Base-by-base conservation (phyloP, 2,329 filamentous ascomycete species). In the Paraphoma sp. region DNA sequence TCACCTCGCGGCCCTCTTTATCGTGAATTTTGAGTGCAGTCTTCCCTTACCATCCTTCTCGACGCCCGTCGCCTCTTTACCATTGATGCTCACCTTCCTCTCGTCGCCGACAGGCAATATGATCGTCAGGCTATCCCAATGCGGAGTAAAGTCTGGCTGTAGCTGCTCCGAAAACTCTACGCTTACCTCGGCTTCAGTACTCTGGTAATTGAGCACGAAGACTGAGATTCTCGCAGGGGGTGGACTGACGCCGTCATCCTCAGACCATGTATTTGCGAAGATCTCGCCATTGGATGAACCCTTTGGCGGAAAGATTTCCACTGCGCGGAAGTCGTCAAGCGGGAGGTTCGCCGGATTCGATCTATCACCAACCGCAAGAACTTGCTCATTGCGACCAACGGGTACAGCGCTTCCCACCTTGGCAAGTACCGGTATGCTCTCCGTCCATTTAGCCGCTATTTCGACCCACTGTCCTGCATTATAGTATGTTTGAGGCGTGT, bases 401-500 rank as follows among this genome's bases (percentile, higher is more conserved):
- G 82, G 82, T 16, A 87, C 79, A 0, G 79, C 82, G 16, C 80
- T 79, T n/a, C 85, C 85, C 30, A 86, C 77, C 54, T 79, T 81
- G 0, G 84, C 84, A 2, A 87, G 74, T 0, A 87, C 76, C 0
- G 85, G 83, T 46, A 87, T 86, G 59, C 82, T 84, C 12, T 75
- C 69, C 43, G 79, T 76, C 84, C 84, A 87, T 12, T 80, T 76
- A 0, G 83, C 82, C 0, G 76, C 55, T 1, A 87, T 76, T 1
- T 79, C 77, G 3, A 81, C 75, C 84, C 85, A 87, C 57, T 84
- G 79, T 0, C 84, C 85, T 0, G 84, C 78, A 0, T 76, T 67
- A 5, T 88, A 75, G 58, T 87, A 82, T 51, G 87, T 81, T 61
- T 87, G 85, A 0, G 87, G 86, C 0, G 81, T 78, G 48, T 87